These are phyloP conservation scores for Cladophialophora yegresii DNA, from an alignment of 2,329 filamentous ascomycete genomes.

Conservation along the genomic window DNA sequence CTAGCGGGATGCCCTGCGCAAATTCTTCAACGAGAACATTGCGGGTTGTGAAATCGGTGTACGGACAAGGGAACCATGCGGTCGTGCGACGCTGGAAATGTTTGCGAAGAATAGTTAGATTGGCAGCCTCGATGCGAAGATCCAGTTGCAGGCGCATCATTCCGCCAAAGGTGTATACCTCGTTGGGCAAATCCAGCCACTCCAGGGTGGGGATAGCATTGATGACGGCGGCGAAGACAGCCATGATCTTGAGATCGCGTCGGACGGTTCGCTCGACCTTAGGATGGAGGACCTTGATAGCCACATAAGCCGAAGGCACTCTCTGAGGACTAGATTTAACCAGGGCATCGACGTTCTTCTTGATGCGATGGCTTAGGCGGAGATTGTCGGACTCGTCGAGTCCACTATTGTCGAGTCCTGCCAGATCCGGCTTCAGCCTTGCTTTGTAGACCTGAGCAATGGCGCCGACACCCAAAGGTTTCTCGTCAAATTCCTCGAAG, in stretches of 20 bases:
- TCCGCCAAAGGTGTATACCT: slow-evolving; percentile 89
- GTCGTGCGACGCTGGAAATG: slow-evolving; percentile 88
- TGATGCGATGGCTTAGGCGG: slow-evolving; percentile 68
- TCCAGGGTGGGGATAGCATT: slow-evolving; percentile 92
- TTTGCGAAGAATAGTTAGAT: slow-evolving; percentile 79
- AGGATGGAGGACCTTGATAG: slow-evolving; percentile 93
- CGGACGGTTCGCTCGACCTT: slow-evolving; percentile 84
- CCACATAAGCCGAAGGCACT: slow-evolving; percentile 88
- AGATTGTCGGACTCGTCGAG: slow-evolving; percentile 51
- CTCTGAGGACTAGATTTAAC: slow-evolving; percentile 83
- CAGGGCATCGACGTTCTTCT: slow-evolving; percentile 78
- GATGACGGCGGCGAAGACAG: slow-evolving; percentile 79
- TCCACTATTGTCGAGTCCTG: slow-evolving; percentile 62
- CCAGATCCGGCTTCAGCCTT: slow-evolving; percentile 78
- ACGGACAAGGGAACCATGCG: slow-evolving; percentile 96
- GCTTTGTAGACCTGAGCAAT: slow-evolving; percentile 98
- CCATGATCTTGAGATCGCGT: slow-evolving; percentile 93
- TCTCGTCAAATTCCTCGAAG: slow-evolving; percentile 92
- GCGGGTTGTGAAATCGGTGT: slow-evolving; percentile 86
- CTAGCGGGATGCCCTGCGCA: slow-evolving; percentile 87
- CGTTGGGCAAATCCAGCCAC: slow-evolving; percentile 94
- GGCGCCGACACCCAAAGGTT: slow-evolving; percentile 86
- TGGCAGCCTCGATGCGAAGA: slow-evolving; percentile 89
- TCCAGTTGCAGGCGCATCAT: slow-evolving; percentile 99
- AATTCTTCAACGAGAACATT: slow-evolving; percentile 94